Base-by-base conservation (phyloP, 192 early-diverging fungal species). In the Entophlyctis helioformis region DNA sequence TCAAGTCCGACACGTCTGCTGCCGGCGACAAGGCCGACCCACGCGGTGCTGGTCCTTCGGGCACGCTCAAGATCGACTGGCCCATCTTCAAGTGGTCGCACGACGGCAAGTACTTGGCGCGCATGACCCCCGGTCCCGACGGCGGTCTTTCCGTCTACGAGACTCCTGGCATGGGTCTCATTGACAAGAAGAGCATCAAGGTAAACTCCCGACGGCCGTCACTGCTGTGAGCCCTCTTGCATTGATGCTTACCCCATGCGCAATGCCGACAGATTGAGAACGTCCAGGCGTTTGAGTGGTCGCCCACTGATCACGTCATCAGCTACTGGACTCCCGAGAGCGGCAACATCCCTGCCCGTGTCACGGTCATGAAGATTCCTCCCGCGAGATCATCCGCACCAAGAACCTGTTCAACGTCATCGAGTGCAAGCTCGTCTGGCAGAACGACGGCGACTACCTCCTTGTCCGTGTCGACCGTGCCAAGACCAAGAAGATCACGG, bases 351-450 rank as follows among this genome's bases (percentile, higher is more conserved):
- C 96, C 96, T 26, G 96, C 96, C 2, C 81, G 93, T 57, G 93
- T 96, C n/a, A 92, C 87, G 19, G 54, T 98, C 26, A 60, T 92
- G 50, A 67, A 70, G 31, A 57, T 96, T n/a, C 93, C 92, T 62
- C 48, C 49, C 82, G 85, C 59, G 80, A 89, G 42, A 76, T 93
- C 44, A 46, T 96, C 32, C 82, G 91, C 46, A 95, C 90, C 41
- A 98, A 96, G 80, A 96, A 96, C 67, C 76, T 98, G 76, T 92
- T 96, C 71, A 91, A 80, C 65, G 91, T 96, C 27, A 79, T 70
- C 39, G 77, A 67, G 36, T 88, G 85, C 56, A 85, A 87, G 39
- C 66, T 98, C 43, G 76, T 81, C 74, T 96, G 90, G 90, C 92
- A 96, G 56, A 75, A 75, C 25, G 66, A 71, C 50, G 93, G 93